phyloP scores from a whole-genome alignment of 179 eudicot species.

The Patellifolia procumbens region DNA sequence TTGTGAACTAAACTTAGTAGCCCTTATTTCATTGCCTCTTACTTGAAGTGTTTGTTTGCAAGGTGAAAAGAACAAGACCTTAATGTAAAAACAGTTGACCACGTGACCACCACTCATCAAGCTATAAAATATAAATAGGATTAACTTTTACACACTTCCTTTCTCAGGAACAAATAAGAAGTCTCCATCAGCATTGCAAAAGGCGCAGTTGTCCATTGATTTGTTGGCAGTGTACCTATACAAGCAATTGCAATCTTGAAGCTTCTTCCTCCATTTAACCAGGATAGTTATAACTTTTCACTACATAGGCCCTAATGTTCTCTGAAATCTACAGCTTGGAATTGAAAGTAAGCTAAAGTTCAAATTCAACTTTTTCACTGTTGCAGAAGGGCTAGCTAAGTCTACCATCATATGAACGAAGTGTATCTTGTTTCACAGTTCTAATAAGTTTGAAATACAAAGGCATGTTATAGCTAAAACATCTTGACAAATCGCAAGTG shows the following conservation, averaged over 20 bases:
- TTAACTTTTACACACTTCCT: conserved; percentile 76
- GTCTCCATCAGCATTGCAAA: conserved; percentile 99
- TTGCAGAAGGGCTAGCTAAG: background rate
- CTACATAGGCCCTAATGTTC: background rate
- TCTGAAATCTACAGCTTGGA: background rate
- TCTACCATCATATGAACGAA: background rate
- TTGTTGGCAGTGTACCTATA: conserved; percentile 85
- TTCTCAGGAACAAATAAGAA: conserved; percentile 91
- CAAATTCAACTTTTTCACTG: background rate
- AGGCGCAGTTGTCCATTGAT: conserved; percentile 81
- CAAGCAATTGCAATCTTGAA: conserved; percentile 17
- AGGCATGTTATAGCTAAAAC: background rate
- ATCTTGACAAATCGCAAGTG: background rate
- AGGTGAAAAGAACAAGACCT: conserved; percentile 1
- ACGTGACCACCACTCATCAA: background rate
- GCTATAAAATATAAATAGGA: background rate
- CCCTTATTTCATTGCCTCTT: too few relatives aligned
- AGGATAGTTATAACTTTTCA: background rate
- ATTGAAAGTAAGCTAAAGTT: background rate
- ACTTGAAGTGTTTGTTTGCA: background rate
- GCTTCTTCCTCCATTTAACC: background rate
- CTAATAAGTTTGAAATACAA: background rate
- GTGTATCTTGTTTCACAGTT: background rate
- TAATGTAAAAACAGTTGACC: background rate
- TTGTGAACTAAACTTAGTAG: too few relatives aligned